Evolutionary conservation across 352 stramenopile genomes (phyloP), one percentile per base, ranked within the genome.

Genomic region (Phytophthora megakarya): DNA sequence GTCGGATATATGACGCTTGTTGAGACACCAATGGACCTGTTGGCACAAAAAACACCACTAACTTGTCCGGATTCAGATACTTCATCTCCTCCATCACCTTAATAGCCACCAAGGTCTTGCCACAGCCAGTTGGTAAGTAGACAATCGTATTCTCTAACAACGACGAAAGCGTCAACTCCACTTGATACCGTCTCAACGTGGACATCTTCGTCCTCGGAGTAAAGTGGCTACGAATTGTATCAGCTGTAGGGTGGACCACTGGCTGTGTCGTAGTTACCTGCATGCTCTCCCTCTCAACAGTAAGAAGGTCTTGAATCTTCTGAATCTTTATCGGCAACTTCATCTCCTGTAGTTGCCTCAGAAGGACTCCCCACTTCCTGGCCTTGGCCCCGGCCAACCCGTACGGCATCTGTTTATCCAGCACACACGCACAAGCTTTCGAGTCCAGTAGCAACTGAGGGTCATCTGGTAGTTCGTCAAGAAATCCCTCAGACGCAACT

Each of bases 101-200:
- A 19, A 92, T 86, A 1, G 83, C 83, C 33, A 92, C 73, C 19
- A 92, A 60, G 3, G 85, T 94, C 64, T 94, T 94, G 3, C 85
- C 83, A 35, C 80, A 85, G 72, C 85, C 85, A 21, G 83, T 94
- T 13, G 85, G 85, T 2, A 94, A 48, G 49, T 92, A 94, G 33
- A 90, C 75, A 43, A 94, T 87, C 3, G 83, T 90, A 65, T 92
- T 94, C 49, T 92, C 81, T 10, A 90, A 67, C 49, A 92, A 59
- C 8, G 83, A 80, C 25, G 78, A 90, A 2, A 94, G 30, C 25
- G 76, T 76, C 3, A 92, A 56, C 54, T 94, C 85, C 30, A 88
- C 63, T 61, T 94, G 85, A 35, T 94, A 94, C 11, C 65, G 42
- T 33, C 83, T 71, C 44, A 94, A 52, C 5, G 52, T 54, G 0